Evolutionary conservation across 768 basidiomycete species (phyloP), one percentile per base, ranked within the genome.

Genomic region (Leccinum boreale): DNA sequence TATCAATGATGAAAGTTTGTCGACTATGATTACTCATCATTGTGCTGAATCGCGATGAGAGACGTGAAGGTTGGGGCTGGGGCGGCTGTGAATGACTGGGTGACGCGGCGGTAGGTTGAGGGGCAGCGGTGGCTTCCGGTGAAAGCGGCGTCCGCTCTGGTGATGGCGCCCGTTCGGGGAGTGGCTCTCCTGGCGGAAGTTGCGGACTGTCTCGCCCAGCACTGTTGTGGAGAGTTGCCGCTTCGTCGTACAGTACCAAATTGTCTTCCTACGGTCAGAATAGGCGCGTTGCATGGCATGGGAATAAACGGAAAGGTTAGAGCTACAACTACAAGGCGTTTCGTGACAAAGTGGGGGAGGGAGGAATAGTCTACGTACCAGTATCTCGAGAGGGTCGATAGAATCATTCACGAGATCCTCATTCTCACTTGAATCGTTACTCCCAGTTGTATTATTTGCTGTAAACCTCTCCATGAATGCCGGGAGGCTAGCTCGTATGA

Each of bases 341-440:
- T 62, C 53, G 62, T 73, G 56, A 70, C 58, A 62, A 62, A 50
- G 55, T 58, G 58, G 68, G 60, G 61, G 57, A 64, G 58, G 59
- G 62, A 61, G 24, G 53, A 42, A 48, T 31, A 28, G 11, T 23
- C 36, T 55, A 69, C 71, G 44, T 62, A 72, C 71, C 67, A 63
- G 31, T 48, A 59, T 19, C 10, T 64, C 71, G 21, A 73, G 46
- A 11, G 61, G 21, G 29, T 67, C 57, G 14, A 58, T 28, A 31
- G 29, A 26, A 29, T 52, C 50, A 42, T 65, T 62, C 17, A 51
- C 53, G 6, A 53, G 15, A 0, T 53, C 60, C 15, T 67, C 73
- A 29, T 76, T 75, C 46, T 74, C 76, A 29, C 66, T 71, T 29
- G 70, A 71, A 31, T 75, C 77, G 7, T 76, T 70, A 51, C 63